Percentiles rank a stretch among this genome's conserved stretches.
Conservation (phyloP, 768 basidiomycete species). For the Leucocoprinus sp. region DNA sequence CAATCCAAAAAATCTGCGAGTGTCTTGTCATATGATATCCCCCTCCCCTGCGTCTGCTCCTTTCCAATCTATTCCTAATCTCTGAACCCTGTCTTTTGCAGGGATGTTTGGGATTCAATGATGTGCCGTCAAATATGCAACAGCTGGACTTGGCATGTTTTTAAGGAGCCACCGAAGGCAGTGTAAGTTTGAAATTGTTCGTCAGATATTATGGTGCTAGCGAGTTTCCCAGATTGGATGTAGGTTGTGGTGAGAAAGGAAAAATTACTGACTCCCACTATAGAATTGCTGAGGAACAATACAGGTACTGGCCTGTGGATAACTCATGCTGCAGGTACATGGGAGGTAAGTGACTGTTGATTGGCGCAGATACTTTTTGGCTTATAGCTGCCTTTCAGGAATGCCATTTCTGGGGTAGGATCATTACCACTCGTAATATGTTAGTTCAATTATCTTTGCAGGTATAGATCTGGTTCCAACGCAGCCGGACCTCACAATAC, state of each 20-base stretch:
- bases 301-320: slow-evolving; percentile 72
- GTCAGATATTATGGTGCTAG: not conserved
- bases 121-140: slow-evolving; percentile 46
- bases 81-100: slow-evolving; percentile 19
- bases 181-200: slow-evolving; percentile 37
- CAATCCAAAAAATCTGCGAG: not conserved
- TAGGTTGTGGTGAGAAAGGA: slow-evolving; percentile 58
- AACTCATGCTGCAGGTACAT: slow-evolving; percentile 50
- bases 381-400: slow-evolving; percentile 26
- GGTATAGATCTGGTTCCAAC: slow-evolving; percentile 67
- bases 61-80: too few species aligned
- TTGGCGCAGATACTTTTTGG: slow-evolving; percentile 1
- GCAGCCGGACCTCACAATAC: slow-evolving; percentile 56
- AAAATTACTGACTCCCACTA: not conserved
- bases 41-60: not conserved
- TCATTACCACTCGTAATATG: too few species aligned
- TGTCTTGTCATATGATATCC: slow-evolving; percentile 2
- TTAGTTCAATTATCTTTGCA: too few species aligned
- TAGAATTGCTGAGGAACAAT: not conserved
- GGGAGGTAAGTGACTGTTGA: slow-evolving; percentile 41
- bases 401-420: slow-evolving; percentile 31
- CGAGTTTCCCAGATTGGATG: slow-evolving; percentile 41
- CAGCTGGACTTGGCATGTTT: slow-evolving; percentile 59
- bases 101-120: slow-evolving; percentile 63
- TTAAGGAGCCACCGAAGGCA: slow-evolving; percentile 48